Evolutionary conservation across 108 stramenopile species (phyloP).

Genomic region (Cylindrotheca closterium): DNA sequence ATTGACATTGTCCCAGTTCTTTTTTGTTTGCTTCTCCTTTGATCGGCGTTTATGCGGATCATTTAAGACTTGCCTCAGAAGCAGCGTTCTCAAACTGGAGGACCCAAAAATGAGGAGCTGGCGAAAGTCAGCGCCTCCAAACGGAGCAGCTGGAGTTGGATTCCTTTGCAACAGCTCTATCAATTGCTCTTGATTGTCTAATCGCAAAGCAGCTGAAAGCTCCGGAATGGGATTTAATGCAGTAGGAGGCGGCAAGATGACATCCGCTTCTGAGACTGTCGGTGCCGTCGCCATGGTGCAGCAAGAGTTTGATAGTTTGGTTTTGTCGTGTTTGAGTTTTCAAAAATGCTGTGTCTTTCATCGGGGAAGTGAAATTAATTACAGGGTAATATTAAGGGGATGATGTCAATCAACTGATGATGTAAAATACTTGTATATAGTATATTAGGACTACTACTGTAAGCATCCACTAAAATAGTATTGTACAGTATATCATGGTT

Average conservation of each 20-base stretch:
- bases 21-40: constrained; percentile 18
- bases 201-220: constrained; percentile 44
- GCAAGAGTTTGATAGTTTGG: neutral
- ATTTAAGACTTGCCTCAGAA: constrained; percentile 51
- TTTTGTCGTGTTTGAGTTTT: too few relatives aligned
- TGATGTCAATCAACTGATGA: too few relatives aligned
- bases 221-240: constrained; percentile 49
- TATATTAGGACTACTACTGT: too few relatives aligned
- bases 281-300: constrained; percentile 4
- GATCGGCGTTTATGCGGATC: constrained; percentile 45
- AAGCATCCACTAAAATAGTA: too few relatives aligned
- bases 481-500: too few relatives aligned
- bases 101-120: constrained; percentile 55
- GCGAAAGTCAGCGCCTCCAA: constrained; percentile 9
- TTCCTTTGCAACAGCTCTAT: constrained; percentile 18
- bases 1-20: constrained; percentile 40
- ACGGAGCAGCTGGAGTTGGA: constrained; percentile 1
- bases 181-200: constrained; percentile 57
- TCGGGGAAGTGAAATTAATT: too few relatives aligned
- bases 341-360: too few relatives aligned
- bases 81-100: constrained; percentile 38
- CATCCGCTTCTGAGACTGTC: constrained; percentile 22
- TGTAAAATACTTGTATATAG: too few relatives aligned
- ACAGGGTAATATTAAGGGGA: too few relatives aligned
- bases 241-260: constrained; percentile 52